Evolutionary conservation across 2,329 filamentous ascomycete genomes (phyloP), one percentile per base, ranked within the genome.

Genomic region (Alternaria gaisen): DNA sequence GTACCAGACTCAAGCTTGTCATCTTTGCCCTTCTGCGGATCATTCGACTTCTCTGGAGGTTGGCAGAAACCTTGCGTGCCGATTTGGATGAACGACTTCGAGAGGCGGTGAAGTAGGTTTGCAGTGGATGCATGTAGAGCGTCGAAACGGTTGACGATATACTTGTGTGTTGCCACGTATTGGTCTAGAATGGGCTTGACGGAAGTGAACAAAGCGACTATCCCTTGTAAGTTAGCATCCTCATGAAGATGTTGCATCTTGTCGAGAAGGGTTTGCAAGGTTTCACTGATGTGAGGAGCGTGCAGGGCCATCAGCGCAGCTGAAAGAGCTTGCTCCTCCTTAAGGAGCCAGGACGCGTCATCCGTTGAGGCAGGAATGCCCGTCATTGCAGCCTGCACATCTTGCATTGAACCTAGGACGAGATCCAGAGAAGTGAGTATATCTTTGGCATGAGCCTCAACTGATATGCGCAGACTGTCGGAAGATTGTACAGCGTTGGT

Each of bases 1-100:
- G 94, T 98, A 16, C 96, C 96, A 38, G 88, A 89, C 79, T 99
- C 94, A 30, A 97, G 83, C 70, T 97, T 91, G 12, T 94, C 92
- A 24, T 87, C 86, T 60, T 91, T 87, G 20, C 87, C 88, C 52
- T 88, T 85, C 58, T 90, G 87, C 50, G 90, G 87, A 41, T 92
- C 76, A 16, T 66, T 65, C 3, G 88, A 88, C 69, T 93, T 90
- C 71, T 98, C 94, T 22, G 91, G 85, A 0, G 95, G 95, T 20
- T 90, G 92, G 75, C 95, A 99, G 83, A 98, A 98, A 2, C 95
- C 95, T 75, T 96, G 89, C 0, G 88, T 86, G 1, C 91, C 89
- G 51, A 99, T 86, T 60, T 93, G 89, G 1, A 87, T 86, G 76
- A 97, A 97, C 0, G 89, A 87, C 51, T 90, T 92, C 34, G 89